Evolutionary conservation across 345 rosid species (phyloP).

Genomic region (Dipteronia dyeriana): DNA sequence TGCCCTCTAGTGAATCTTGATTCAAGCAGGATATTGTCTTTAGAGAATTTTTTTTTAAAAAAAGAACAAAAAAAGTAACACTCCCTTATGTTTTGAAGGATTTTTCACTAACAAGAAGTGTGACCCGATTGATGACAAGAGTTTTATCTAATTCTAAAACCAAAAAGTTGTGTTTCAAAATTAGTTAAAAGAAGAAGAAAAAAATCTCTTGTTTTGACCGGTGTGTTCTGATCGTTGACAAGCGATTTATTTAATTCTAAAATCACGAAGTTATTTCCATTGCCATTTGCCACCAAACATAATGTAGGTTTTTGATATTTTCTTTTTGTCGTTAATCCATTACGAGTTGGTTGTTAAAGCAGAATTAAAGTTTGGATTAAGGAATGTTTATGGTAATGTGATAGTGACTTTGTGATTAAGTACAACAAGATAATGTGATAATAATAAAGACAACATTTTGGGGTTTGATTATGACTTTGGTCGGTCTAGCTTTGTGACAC

Average conservation of each 20-base stretch:
- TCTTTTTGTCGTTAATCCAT: background rate
- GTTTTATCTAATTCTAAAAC: too few relatives aligned
- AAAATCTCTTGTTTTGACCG: background rate
- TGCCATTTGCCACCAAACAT: background rate
- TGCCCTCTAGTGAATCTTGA: background rate
- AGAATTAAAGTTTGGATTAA: constrained; percentile 10
- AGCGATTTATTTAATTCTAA: too few relatives aligned
- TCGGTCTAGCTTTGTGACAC: constrained; percentile 16
- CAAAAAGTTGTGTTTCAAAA: background rate
- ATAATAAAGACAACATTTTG: constrained; percentile 26
- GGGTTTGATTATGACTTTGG: constrained; percentile 31
- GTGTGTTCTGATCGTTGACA: too few relatives aligned
- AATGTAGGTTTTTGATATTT: background rate
- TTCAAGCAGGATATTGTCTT: background rate
- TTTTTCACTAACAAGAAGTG: too few relatives aligned
- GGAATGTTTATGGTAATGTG: constrained; percentile 24
- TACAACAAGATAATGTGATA: constrained; percentile 26
- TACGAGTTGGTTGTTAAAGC: constrained; percentile 10
- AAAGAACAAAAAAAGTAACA: too few relatives aligned
- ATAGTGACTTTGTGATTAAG: constrained; percentile 30
- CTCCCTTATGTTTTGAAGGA: too few relatives aligned
- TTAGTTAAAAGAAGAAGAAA: background rate
- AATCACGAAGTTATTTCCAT: too few relatives aligned
- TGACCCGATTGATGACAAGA: too few relatives aligned
- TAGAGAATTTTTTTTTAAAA: too few relatives aligned